Conservation (phyloP, 768 basidiomycete species). For the Psilocybe cubensis region DNA sequence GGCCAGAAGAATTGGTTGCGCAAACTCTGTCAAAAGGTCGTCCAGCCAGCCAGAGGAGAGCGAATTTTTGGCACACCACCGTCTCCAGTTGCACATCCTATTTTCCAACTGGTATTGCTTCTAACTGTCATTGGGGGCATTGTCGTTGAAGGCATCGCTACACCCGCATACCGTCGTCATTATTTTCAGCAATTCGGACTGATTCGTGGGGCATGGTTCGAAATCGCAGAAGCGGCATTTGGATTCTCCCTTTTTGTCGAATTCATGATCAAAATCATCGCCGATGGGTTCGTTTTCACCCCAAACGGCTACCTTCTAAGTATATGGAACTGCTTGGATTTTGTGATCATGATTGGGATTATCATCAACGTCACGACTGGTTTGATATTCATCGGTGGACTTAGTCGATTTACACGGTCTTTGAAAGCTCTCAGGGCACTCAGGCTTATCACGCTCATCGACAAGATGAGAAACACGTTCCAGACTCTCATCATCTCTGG, state of each 20-base stretch:
- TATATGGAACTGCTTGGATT: conserved; percentile 92
- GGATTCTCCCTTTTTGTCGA: conserved; percentile 76
- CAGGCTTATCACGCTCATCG: conserved; percentile 87
- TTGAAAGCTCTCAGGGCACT: conserved; percentile 89
- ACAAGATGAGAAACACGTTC: conserved; percentile 86
- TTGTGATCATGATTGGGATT: conserved; percentile 79
- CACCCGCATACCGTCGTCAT: conserved; percentile 78
- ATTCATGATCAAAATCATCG: conserved; percentile 87
- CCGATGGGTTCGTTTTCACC: conserved; percentile 90
- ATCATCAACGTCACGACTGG: conserved; percentile 75
- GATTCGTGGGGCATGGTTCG: conserved; percentile 83
- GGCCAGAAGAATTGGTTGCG: conserved; percentile 79
- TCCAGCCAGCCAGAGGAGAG: conserved; percentile 81
- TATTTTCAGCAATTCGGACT: conserved; percentile 66
- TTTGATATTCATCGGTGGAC: conserved; percentile 74
- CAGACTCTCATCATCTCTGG: conserved; percentile 88
- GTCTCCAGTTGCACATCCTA: conserved; percentile 63
- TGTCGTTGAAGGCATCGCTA: conserved; percentile 81
- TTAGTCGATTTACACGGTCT: conserved; percentile 82
- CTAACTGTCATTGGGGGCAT: conserved; percentile 81
- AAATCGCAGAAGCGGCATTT: conserved; percentile 75
- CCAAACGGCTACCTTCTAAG: conserved; percentile 92
- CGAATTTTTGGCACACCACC: conserved; percentile 84
- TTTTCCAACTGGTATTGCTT: conserved; percentile 78
- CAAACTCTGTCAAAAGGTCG: conserved; percentile 78